Conservation (phyloP, 2,329 filamentous ascomycete species). For the Colletotrichum cereale region DNA sequence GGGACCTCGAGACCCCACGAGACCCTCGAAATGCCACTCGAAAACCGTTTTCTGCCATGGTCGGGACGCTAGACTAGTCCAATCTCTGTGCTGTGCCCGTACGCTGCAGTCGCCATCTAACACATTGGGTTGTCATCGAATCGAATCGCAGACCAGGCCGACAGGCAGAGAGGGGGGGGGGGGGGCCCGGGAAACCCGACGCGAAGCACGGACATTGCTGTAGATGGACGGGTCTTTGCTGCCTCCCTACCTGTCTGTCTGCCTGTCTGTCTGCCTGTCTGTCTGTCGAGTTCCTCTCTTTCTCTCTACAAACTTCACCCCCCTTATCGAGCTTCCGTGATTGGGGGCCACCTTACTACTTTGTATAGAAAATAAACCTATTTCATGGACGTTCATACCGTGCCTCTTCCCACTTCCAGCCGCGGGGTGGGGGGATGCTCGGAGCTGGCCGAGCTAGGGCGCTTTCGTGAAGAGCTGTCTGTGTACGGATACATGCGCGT, state of each 20-base stretch:
- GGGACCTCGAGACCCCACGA: constrained; percentile 12
- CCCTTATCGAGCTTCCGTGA: background rate
- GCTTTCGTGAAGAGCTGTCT: background rate
- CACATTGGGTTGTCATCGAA: background rate
- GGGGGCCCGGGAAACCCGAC: too few species aligned
- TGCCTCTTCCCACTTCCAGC: background rate
- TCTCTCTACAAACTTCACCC: background rate
- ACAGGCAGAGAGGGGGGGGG: background rate
- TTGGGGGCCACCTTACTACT: background rate
- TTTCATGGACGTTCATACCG: constrained; percentile 12
- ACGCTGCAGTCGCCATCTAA: background rate
- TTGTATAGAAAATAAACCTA: background rate
- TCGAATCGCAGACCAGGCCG: background rate
- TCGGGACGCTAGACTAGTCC: background rate
- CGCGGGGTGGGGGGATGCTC: constrained; percentile 24
- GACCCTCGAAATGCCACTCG: background rate
- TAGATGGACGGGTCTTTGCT: background rate
- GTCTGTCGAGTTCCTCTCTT: too few species aligned
- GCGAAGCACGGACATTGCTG: background rate
- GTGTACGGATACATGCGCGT: constrained; percentile 14
- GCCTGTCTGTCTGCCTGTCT: background rate
- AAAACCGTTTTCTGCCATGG: constrained; percentile 1
- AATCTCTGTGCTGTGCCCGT: background rate
- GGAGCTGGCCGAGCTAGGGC: constrained; percentile 32
- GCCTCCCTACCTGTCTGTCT: background rate